Evolutionary conservation across 1,139 yeast species (phyloP).

Genomic region (Meyerozyma carpophila): DNA sequence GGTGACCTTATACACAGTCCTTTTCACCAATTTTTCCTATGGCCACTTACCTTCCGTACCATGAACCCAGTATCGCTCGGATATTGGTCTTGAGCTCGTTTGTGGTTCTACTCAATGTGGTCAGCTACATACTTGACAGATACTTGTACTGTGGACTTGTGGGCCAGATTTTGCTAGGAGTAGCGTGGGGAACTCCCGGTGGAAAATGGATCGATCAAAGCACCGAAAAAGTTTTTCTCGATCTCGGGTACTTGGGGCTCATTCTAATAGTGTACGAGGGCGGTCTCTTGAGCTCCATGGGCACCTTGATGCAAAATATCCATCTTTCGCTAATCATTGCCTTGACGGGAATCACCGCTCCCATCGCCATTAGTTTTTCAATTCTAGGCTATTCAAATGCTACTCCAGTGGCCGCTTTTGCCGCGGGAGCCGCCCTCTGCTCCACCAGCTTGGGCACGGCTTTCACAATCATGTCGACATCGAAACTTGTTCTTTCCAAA

Average conservation of each 20-base stretch:
- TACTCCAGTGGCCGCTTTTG: conserved; percentile 1
- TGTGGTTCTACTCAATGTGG: not conserved
- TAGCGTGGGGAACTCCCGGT: conserved; percentile 1
- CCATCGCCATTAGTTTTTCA: not conserved
- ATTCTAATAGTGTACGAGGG: not conserved
- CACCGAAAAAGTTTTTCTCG: not conserved
- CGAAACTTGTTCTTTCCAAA: not conserved
- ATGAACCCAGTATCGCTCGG: not conserved
- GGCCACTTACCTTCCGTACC: not conserved
- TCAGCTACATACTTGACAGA: not conserved
- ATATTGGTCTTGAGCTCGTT: not conserved
- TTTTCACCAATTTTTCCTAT: not conserved
- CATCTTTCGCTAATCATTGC: not conserved
- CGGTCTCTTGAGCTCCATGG: not conserved
- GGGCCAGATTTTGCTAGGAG: not conserved
- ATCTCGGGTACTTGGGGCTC: not conserved
- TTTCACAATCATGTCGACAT: not conserved
- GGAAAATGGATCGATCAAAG: not conserved
- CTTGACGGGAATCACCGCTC: not conserved
- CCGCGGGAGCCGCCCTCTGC: conserved; percentile 1
- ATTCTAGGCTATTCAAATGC: not conserved
- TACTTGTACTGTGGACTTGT: not conserved
- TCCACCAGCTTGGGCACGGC: conserved; percentile 1
- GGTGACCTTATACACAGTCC: too few relatives aligned
- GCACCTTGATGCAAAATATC: not conserved